Evolutionary conservation across 108 stramenopile genomes (phyloP).

Genomic region (Fragilariopsis cylindrus): DNA sequence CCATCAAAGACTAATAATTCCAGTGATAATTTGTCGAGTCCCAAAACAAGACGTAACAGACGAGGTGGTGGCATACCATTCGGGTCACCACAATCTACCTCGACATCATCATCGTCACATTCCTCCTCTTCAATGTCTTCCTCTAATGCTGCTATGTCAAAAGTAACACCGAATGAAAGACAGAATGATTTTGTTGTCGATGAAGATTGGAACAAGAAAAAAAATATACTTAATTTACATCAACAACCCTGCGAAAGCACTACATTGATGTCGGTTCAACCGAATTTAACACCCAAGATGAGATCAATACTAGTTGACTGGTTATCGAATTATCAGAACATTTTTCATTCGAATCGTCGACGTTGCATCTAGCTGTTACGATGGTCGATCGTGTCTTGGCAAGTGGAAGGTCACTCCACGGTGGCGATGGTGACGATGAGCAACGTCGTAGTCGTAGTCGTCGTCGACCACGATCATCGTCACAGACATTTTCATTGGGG

Average conservation of each 20-base stretch:
- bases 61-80: not conserved
- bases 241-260: constrained; percentile 15
- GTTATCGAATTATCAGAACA: constrained; percentile 87
- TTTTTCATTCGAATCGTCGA: constrained; percentile 55
- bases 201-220: not conserved
- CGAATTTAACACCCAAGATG: constrained; percentile 72
- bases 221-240: not conserved
- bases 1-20: not conserved
- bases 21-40: no score
- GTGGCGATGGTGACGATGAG: no score
- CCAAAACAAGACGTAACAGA: constrained; percentile 1
- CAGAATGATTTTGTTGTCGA: not conserved
- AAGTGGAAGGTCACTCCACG: not conserved
- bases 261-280: constrained; percentile 28
- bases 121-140: constrained; percentile 12
- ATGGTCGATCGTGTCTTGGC: constrained; percentile 76
- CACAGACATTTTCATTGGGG: no score
- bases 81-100: not conserved
- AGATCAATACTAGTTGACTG: constrained; percentile 87
- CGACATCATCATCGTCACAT: not conserved
- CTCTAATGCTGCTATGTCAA: not conserved
- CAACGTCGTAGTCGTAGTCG: not conserved
- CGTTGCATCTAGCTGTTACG: constrained; percentile 70
- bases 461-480: no score
- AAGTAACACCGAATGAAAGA: constrained; percentile 4